phyloP scores from a whole-genome alignment of 2,329 filamentous ascomycete genomes.

The Scytalidium sp. region DNA sequence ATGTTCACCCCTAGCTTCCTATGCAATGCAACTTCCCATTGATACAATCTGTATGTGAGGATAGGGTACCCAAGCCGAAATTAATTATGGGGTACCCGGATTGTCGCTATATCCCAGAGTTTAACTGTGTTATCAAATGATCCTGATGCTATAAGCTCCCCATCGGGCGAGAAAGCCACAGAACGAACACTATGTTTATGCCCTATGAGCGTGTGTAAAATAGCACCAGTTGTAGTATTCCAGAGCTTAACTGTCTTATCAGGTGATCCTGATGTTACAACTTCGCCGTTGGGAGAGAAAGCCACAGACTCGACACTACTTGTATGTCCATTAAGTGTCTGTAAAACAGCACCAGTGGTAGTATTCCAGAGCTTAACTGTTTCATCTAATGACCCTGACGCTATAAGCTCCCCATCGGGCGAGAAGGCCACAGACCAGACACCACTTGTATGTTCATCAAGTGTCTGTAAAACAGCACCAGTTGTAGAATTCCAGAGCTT shows the following conservation, averaged over 20 bases:
- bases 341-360: background rate
- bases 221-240: background rate
- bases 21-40: too few relatives aligned
- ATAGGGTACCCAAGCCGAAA: background rate
- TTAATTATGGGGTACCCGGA: background rate
- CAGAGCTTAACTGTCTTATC: background rate
- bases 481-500: background rate
- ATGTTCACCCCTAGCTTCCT: too few relatives aligned
- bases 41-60: background rate
- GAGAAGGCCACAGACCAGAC: background rate
- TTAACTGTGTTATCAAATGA: constrained; percentile 5
- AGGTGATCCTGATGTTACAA: background rate
- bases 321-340: constrained; percentile 7
- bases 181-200: background rate
- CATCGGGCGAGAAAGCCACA: background rate
- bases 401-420: background rate
- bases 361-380: constrained; percentile 5
- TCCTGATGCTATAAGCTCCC: constrained; percentile 2
- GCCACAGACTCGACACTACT: background rate
- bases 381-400: constrained; percentile 3
- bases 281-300: background rate
- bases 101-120: constrained; percentile 9
- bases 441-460: background rate
- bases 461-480: background rate
- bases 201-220: background rate